Percentiles rank a stretch among this genome's conserved stretches.
These are phyloP conservation scores for Coniochaeta sp. DNA, from an alignment of 2,329 filamentous ascomycete genomes.

Conservation along the genomic window DNA sequence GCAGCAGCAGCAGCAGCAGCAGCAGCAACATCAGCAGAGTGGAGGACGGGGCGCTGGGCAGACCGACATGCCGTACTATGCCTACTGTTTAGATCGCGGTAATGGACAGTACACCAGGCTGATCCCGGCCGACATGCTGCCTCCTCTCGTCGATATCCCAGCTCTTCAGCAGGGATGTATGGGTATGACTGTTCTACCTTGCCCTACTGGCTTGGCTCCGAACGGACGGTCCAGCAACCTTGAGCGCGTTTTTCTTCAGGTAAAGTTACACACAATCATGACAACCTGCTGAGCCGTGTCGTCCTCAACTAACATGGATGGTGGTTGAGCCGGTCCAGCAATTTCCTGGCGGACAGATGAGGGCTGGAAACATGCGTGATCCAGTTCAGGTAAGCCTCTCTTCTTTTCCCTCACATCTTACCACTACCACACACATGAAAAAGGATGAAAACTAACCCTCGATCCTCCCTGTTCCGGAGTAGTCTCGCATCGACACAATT, in stretches of 20 bases:
- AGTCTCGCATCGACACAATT: constrained; percentile 24
- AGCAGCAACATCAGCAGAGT: neutral
- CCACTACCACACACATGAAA: neutral
- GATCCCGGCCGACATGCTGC: constrained; percentile 47
- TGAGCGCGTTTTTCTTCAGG: constrained; percentile 15
- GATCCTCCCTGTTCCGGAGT: neutral
- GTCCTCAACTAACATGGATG: neutral
- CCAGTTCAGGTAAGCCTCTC: neutral
- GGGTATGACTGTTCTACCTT: constrained; percentile 40
- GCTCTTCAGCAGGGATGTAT: constrained; percentile 25
- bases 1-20: too few species aligned
- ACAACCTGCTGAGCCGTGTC: neutral
- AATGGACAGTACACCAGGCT: constrained; percentile 47
- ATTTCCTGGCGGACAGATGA: neutral
- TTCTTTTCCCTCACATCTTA: neutral
- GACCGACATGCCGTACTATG: constrained; percentile 21
- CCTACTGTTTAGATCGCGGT: constrained; percentile 46
- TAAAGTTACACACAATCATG: constrained; percentile 10
- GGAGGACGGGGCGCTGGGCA: neutral
- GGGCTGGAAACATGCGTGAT: neutral
- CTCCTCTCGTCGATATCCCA: constrained; percentile 34
- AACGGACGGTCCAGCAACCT: constrained; percentile 29
- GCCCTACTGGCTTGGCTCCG: constrained; percentile 27
- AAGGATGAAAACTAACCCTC: neutral
- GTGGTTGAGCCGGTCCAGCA: neutral